phyloP scores from a whole-genome alignment of 2,329 filamentous ascomycete species.

The Talaromyces sp. region DNA sequence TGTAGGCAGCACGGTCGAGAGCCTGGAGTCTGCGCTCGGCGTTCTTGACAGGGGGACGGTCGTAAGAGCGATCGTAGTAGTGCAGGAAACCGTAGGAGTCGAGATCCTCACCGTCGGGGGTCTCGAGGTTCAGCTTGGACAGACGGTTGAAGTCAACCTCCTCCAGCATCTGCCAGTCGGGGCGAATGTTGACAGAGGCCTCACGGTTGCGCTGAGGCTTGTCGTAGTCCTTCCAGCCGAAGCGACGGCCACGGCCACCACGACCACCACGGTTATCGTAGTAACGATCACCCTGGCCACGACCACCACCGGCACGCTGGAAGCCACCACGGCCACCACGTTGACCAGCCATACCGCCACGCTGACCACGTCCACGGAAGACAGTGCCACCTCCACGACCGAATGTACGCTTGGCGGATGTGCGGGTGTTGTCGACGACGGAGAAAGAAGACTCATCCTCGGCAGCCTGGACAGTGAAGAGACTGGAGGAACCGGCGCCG shows the following conservation, averaged over 20 bases:
- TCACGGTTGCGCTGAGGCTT: constrained; percentile 97
- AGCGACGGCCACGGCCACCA: constrained; percentile 76
- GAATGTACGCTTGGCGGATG: constrained; percentile 81
- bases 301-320: constrained; percentile 69
- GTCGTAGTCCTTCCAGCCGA: constrained; percentile 98
- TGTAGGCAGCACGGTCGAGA: constrained; percentile 94
- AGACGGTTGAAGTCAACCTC: constrained; percentile 98
- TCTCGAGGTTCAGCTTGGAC: constrained; percentile 91
- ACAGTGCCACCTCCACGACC: constrained; percentile 85
- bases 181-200: constrained; percentile 92
- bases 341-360: constrained; percentile 72
- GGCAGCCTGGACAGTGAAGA: constrained; percentile 87
- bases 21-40: constrained; percentile 84
- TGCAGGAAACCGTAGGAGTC: constrained; percentile 97
- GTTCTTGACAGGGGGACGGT: constrained; percentile 89
- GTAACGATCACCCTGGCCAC: constrained; percentile 65
- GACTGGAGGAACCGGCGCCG: constrained; percentile 79
- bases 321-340: constrained; percentile 72
- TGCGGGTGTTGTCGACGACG: constrained; percentile 91
- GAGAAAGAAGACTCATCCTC: constrained; percentile 98
- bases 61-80: constrained; percentile 95
- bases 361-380: constrained; percentile 75
- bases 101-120: constrained; percentile 91
- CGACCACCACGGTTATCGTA: constrained; percentile 74
- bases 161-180: constrained; percentile 93